Base-by-base conservation (phyloP, 441 rosid genomes). In the Mallotus repandus region DNA sequence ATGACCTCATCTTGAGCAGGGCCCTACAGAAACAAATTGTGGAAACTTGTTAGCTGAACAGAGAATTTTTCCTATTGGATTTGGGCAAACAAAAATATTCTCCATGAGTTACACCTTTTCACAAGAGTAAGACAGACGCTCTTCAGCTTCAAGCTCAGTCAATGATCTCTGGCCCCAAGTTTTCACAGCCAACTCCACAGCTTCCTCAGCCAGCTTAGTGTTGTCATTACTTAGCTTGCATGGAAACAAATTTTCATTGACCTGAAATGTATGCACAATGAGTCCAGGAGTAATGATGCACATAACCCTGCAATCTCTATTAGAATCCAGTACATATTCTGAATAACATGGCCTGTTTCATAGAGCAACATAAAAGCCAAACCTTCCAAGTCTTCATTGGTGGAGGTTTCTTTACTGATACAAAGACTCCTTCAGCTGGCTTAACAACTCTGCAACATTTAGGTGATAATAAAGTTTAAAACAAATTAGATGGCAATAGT, bases 81-180 rank as follows among this genome's bases (percentile, higher is more conserved):
- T 52, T 54, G 46, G 61, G 75, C 73, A 57, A 35, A 59, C 41
- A 68, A 69, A 18, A 38, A 45, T 38, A 15, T 41, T 52, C 56
- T 25, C 18, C 49, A 76, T 71, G 13, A 5, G 66, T 59, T 73
- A 78, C 74, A 95, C 99, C 96, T 91, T 95, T 84, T 95, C 99
- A 83, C 97, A 95, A 79, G 91, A 91, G 80, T 95, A 95, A 64
- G 99, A 95, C 69, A 95, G 81, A 69, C 90, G 89, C 78, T 95
- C 99, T 84, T 95, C 99, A 58, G 98, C 97, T 87, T 90, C 98
- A 64, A 95, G 96, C 87, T 91, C 99, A 69, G 87, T 88, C 81
- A 95, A 80, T 11, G 94, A 91, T 79, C 80, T 89, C 84, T 85
- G 92, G 59, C 98, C 99, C 99, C 97, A 93, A 53, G 92, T 75